Base-by-base conservation (phyloP, 2,329 filamentous ascomycete genomes). In the Ophiosphaerella narmari region DNA sequence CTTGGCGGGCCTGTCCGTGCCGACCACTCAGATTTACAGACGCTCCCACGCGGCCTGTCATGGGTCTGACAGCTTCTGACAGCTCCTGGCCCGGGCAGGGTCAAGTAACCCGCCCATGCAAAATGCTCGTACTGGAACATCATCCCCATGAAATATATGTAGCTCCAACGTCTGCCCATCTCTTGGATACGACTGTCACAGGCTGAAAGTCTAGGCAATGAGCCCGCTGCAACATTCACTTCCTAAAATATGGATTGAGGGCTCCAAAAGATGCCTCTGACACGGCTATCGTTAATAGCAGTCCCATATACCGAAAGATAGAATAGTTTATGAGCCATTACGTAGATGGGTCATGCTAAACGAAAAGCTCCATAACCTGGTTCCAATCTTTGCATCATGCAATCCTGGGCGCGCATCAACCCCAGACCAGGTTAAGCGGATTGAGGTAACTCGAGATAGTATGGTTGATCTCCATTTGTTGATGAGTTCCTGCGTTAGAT, bases 11-110 rank as follows among this genome's bases (percentile, higher is more conserved):
- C 48, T 35, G 50, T 53, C 48, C 16, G 43, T 33, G 41, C 46
- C 55, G 48, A 52, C 60, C 62, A 65, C 46, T 65, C 49, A 65
- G 43, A 37, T 18, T 38, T 39, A n/a, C 34, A 14, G 24, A 45
- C 26, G 43, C 14, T 18, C 43, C 43, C 43, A 45, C 43, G 43
- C 43, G 43, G 43, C 43, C 43, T 38, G 34, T 38, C 48, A 39
- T 48, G 44, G 50, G 46, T 46, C 39, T 44, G 14, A 44, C 43
- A 43, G 31, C 18, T 23, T 46, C 48, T 44, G 14, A 44, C 43
- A 43, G 31, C 18, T 23, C 44, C 48, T 49, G 52, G 48, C 41
- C 44, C 36, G 46, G 45, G 48, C 52, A 46, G 57, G 54, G 39
- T 46, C 44, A 31, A 37, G 33, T 46, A 26, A 43, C 18, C 39